A percentile compares a stretch with the other conserved stretches of the same genome.
phyloP scores from a whole-genome alignment of 352 stramenopile genomes.

The Phytophthora pini region DNA sequence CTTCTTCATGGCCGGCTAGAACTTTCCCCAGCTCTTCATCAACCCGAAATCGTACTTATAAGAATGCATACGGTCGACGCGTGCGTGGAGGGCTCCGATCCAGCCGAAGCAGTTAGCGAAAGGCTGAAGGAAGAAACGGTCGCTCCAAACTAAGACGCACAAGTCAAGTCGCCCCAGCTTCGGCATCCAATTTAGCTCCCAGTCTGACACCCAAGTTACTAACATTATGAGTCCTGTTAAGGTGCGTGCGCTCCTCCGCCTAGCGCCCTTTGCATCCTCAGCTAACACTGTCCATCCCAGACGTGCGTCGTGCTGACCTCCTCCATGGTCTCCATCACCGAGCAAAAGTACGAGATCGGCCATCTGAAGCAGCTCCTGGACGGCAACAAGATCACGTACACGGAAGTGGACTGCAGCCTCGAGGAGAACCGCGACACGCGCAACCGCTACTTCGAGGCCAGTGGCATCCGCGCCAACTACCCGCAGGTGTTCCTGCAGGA shows the following conservation, averaged over 20 bases:
- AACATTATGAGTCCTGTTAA: slow-evolving; percentile 41
- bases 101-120: slow-evolving; percentile 31
- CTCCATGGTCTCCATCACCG: slow-evolving; percentile 74
- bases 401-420: slow-evolving; percentile 80
- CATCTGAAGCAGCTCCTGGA: slow-evolving; percentile 76
- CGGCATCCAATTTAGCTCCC: neutral
- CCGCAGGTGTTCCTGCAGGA: slow-evolving; percentile 87
- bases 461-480: slow-evolving; percentile 84
- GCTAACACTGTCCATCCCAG: slow-evolving; percentile 8
- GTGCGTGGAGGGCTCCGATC: slow-evolving; percentile 36
- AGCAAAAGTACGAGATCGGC: slow-evolving; percentile 82
- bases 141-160: slow-evolving; percentile 17
- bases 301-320: slow-evolving; percentile 78
- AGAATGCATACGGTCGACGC: neutral
- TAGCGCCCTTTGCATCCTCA: neutral
- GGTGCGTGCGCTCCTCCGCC: slow-evolving; percentile 18
- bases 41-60: slow-evolving; percentile 18
- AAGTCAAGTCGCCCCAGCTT: slow-evolving; percentile 5
- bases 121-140: slow-evolving; percentile 15
- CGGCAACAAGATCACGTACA: slow-evolving; percentile 75
- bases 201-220: slow-evolving; percentile 17
- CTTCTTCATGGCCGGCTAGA: slow-evolving; percentile 3
- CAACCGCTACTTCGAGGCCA: slow-evolving; percentile 81
- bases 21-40: slow-evolving; percentile 24
- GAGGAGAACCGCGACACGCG: slow-evolving; percentile 81